phyloP scores from a whole-genome alignment of 306 rosid species.

The Hippophae gyantsensis region DNA sequence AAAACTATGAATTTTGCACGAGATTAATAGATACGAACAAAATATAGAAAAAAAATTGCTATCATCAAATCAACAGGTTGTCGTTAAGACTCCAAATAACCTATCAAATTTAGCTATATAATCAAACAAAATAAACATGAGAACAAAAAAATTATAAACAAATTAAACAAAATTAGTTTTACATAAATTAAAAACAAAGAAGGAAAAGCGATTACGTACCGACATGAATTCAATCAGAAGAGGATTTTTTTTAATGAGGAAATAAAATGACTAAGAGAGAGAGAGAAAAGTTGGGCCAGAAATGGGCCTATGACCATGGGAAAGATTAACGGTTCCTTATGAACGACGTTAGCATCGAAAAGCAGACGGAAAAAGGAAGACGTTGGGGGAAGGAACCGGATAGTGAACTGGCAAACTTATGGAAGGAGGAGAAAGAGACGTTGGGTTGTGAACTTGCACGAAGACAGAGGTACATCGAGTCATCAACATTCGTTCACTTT shows the following conservation, averaged over 20 bases:
- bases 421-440: not conserved
- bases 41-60: not conserved
- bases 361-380: not conserved
- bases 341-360: conserved; percentile 34
- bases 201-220: conserved; percentile 43
- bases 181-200: not conserved
- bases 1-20: not conserved
- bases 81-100: conserved; percentile 6
- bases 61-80: not conserved
- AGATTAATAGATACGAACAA: not conserved
- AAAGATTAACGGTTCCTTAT: conserved; percentile 3
- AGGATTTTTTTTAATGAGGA: conserved; percentile 18
- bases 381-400: conserved; percentile 3
- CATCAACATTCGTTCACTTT: too few species aligned
- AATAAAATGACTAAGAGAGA: conserved; percentile 18
- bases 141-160: not conserved
- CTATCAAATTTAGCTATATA: conserved; percentile 22
- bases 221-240: conserved; percentile 63
- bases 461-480: conserved; percentile 1
- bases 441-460: conserved; percentile 16
- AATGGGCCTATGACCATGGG: conserved; percentile 37
- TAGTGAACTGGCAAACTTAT: conserved; percentile 31
- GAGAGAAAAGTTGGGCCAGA: conserved; percentile 37
- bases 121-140: conserved; percentile 18
- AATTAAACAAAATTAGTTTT: not conserved